These are phyloP conservation scores for Lactarius psammicola DNA, from an alignment of 768 basidiomycete species.

Conservation along the genomic window DNA sequence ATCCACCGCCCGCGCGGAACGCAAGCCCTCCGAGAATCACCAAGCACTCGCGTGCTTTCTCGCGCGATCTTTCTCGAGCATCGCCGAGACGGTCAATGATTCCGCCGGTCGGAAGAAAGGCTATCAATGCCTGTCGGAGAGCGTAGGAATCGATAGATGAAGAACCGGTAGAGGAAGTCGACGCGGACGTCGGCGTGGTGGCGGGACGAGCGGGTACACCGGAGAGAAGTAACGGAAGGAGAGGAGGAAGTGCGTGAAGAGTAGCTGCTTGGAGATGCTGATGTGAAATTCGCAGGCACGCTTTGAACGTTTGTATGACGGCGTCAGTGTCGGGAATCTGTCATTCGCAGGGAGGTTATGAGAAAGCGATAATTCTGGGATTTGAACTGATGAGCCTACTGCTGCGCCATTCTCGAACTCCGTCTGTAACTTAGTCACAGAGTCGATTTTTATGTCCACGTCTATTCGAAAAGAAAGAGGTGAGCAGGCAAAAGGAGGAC, in stretches of 20 bases:
- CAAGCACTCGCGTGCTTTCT: constrained; percentile 74
- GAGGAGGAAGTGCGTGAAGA: constrained; percentile 62
- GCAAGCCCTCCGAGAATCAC: constrained; percentile 71
- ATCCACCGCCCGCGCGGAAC: constrained; percentile 54
- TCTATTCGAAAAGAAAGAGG: constrained; percentile 44
- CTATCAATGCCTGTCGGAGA: constrained; percentile 64
- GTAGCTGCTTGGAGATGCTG: constrained; percentile 79
- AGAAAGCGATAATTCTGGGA: neutral
- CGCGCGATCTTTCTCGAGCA: constrained; percentile 62
- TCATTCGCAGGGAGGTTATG: neutral
- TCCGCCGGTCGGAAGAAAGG: constrained; percentile 74
- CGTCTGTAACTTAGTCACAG: constrained; percentile 70
- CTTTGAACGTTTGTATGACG: constrained; percentile 65
- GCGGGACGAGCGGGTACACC: constrained; percentile 34
- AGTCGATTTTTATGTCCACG: constrained; percentile 78
- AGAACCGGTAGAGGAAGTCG: constrained; percentile 47
- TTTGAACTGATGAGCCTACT: constrained; percentile 42
- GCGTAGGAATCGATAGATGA: constrained; percentile 51
- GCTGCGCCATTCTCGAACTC: constrained; percentile 71
- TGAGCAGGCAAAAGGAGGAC: constrained; percentile 6
- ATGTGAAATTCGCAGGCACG: constrained; percentile 76
- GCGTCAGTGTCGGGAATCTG: constrained; percentile 74
- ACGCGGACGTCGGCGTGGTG: constrained; percentile 44
- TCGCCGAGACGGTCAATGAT: constrained; percentile 84
- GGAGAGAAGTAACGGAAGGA: constrained; percentile 61